Conservation (phyloP, 176 grass and related monocot genomes). For the Zea mays region DNA sequence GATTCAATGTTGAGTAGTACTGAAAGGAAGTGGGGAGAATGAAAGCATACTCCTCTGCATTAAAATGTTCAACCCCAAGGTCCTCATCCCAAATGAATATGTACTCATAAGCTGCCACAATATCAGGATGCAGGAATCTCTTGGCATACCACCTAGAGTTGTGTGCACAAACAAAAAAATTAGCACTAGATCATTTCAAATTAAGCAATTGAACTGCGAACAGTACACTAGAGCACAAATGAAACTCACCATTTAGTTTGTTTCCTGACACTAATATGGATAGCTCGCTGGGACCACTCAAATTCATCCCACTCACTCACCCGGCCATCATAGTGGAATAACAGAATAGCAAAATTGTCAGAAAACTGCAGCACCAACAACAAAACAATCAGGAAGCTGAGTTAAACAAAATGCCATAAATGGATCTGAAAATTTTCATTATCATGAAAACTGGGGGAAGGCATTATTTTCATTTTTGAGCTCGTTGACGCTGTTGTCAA, state of each 20-base stretch:
- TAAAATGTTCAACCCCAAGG: constrained; percentile 88
- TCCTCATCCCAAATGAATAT: constrained; percentile 99
- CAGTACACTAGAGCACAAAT: background rate
- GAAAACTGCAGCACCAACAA: constrained; percentile 61
- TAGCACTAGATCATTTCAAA: background rate
- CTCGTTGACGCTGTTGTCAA: background rate
- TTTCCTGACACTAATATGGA: constrained; percentile 68
- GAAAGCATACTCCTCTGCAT: constrained; percentile 82
- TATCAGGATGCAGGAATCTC: constrained; percentile 90
- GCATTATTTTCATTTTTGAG: background rate
- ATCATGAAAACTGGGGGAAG: background rate
- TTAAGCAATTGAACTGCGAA: background rate
- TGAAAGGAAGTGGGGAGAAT: background rate
- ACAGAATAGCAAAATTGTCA: constrained; percentile 67
- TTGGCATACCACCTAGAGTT: constrained; percentile 81
- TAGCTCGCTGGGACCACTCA: constrained; percentile 80
- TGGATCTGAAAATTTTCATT: constrained; percentile 21
- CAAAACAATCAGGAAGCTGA: constrained; percentile 28
- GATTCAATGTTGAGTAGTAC: background rate
- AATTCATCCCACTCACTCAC: constrained; percentile 79
- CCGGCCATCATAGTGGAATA: constrained; percentile 79
- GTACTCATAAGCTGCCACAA: constrained; percentile 75
- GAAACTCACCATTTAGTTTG: constrained; percentile 68
- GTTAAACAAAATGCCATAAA: constrained; percentile 2
- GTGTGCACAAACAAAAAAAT: constrained; percentile 17